phyloP scores from a whole-genome alignment of 768 basidiomycete species.

The Rossbeevera mucosa region DNA sequence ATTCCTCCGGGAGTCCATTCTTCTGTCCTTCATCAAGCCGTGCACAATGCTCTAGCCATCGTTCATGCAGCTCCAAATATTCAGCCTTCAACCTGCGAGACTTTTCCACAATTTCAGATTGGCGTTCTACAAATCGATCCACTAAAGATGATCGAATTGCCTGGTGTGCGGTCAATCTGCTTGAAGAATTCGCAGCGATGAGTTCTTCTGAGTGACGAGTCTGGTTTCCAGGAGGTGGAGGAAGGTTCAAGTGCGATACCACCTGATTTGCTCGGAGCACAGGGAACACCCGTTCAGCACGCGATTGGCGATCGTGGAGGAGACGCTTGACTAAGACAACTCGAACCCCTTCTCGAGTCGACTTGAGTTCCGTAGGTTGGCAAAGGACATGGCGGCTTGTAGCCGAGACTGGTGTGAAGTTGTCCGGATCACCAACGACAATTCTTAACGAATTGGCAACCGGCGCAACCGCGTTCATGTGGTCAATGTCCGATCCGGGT shows the following conservation, averaged over 20 bases:
- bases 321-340: slow-evolving; percentile 60
- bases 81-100: slow-evolving; percentile 52
- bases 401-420: slow-evolving; percentile 11
- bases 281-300: slow-evolving; percentile 58
- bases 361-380: slow-evolving; percentile 29
- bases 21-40: slow-evolving; percentile 53
- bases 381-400: slow-evolving; percentile 2
- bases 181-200: slow-evolving; percentile 33
- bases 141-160: slow-evolving; percentile 46
- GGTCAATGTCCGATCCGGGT: slow-evolving; percentile 6
- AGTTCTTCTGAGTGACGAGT: slow-evolving; percentile 48
- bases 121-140: slow-evolving; percentile 51
- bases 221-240: slow-evolving; percentile 33
- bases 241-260: slow-evolving; percentile 32
- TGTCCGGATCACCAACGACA: slow-evolving; percentile 30
- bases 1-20: slow-evolving; percentile 34
- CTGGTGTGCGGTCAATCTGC: slow-evolving; percentile 35
- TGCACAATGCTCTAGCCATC: slow-evolving; percentile 70
- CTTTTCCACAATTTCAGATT: slow-evolving; percentile 50
- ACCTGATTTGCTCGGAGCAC: slow-evolving; percentile 58
- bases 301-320: slow-evolving; percentile 55
- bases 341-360: slow-evolving; percentile 57
- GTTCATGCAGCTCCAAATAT: slow-evolving; percentile 63
- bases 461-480: slow-evolving; percentile 8
- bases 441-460: slow-evolving; percentile 18